Base-by-base conservation (phyloP, 1,284 basidiomycete genomes). In the Gomphus sp. region DNA sequence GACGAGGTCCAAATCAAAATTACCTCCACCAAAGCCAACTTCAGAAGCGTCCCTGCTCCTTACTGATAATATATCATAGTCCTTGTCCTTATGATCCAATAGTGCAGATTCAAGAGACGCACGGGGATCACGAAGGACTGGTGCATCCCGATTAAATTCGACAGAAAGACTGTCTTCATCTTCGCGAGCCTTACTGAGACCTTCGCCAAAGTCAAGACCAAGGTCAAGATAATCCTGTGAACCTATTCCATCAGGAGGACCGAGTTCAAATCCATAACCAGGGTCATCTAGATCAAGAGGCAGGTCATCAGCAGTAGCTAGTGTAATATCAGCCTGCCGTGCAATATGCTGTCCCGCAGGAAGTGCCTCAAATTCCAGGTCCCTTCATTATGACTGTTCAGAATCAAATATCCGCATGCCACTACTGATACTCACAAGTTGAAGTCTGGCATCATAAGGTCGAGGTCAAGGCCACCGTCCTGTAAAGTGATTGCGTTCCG, bases 401-500 rank as follows among this genome's bases (percentile, higher is more conserved):
- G 62, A 55, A 58, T 49, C 36, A 10, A 25, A 11, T 50, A 58
- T 34, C 28, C 11, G 16, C 11, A 43, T 44, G 50, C 41, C 36
- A 34, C 12, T 25, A 34, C 14, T 31, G 11, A 14, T 50, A 22
- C 34, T 61, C 77, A 89, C 89, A 89, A 91, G 65, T 90, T 85
- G 56, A 88, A 77, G 66, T 93, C 89, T 2, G 90, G 89, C 31
- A 93, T 74, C n/a, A 91, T 74, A 16, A 91, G 74, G 67, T 93
- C 89, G 51, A 91, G 74, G 64, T 91, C 89, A 31, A 91, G 74
- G 48, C 80, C 82, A 4, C 82, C 80, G 14, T 60, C 58, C 64
- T 88, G 88, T 8, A 94, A 77, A 1, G 92, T 94, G 70, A 95
- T 93, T 28, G 91, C 84, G 63, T 91, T 92, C 66, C 87, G 85